phyloP scores from a whole-genome alignment of 2,329 filamentous ascomycete genomes.

The Chrysoporthe deuterocubensis region DNA sequence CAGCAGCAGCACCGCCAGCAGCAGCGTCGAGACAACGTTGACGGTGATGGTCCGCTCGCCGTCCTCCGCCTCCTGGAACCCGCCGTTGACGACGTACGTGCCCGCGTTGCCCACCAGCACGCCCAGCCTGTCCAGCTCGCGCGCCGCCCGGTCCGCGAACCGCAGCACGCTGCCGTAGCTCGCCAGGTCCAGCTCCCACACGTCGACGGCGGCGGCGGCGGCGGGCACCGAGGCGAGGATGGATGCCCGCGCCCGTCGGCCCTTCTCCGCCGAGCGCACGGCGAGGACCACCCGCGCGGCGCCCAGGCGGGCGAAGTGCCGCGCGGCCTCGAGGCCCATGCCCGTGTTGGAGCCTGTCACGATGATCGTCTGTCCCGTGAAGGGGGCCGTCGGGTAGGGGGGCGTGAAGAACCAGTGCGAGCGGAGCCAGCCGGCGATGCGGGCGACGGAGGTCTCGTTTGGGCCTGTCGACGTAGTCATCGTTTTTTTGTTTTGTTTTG shows the following conservation, averaged over 20 bases:
- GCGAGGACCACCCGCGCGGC: constrained; percentile 44
- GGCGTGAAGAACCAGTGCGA: constrained; percentile 4
- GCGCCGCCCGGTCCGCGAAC: constrained; percentile 1
- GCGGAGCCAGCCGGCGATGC: background rate
- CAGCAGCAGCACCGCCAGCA: no score
- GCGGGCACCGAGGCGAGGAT: constrained; percentile 32
- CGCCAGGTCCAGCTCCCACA: constrained; percentile 27
- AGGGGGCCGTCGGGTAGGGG: constrained; percentile 3
- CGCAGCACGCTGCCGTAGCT: constrained; percentile 16
- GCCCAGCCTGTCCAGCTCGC: constrained; percentile 7
- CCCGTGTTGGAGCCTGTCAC: constrained; percentile 47
- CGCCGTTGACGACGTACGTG: no score
- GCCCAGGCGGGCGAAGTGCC: constrained; percentile 42
- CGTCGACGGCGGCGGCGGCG: constrained; percentile 13
- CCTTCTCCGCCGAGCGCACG: constrained; percentile 41
- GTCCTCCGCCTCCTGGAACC: no score
- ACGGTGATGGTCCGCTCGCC: no score
- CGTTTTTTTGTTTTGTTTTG: no score
- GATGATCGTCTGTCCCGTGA: constrained; percentile 38
- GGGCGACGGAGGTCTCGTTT: no score
- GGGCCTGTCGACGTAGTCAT: no score
- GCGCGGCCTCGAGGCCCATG: constrained; percentile 37
- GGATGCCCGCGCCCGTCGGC: constrained; percentile 42
- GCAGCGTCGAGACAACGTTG: no score
- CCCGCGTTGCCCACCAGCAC: no score